A percentile compares a stretch with the other conserved stretches of the same genome.
phyloP scores from a whole-genome alignment of 2,329 filamentous ascomycete species.

The Catunica adiposa region DNA sequence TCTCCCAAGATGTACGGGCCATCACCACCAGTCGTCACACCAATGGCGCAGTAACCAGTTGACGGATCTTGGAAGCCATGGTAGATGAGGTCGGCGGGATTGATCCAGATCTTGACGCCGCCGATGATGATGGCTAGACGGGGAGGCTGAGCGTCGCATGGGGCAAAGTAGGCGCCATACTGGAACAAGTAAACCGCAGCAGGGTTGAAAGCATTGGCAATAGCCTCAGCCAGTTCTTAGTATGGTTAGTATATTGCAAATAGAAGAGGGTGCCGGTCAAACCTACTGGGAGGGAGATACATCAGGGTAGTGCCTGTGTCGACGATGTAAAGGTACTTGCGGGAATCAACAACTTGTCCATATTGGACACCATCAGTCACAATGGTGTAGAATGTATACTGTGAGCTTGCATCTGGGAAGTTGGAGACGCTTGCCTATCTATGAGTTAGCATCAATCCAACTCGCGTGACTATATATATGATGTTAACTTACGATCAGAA shows the following conservation, averaged over 20 bases:
- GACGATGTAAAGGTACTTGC: slow-evolving; percentile 32
- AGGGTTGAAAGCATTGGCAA: slow-evolving; percentile 31
- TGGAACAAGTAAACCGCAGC: slow-evolving; percentile 30
- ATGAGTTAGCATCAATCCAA: slow-evolving; percentile 5
- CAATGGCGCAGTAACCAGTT: slow-evolving; percentile 32
- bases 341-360: slow-evolving; percentile 26
- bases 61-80: slow-evolving; percentile 26
- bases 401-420: slow-evolving; percentile 15
- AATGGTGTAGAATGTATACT: slow-evolving; percentile 37
- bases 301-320: slow-evolving; percentile 37
- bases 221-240: slow-evolving; percentile 30
- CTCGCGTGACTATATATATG: not conserved
- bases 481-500: slow-evolving; percentile 27
- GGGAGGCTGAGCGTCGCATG: slow-evolving; percentile 31
- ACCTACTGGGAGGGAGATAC: slow-evolving; percentile 32
- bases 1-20: slow-evolving; percentile 35
- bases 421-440: slow-evolving; percentile 28
- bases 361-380: slow-evolving; percentile 32
- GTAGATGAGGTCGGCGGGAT: slow-evolving; percentile 32
- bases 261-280: not conserved
- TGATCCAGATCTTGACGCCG: slow-evolving; percentile 29
- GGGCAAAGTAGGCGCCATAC: slow-evolving; percentile 32
- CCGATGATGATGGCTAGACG: slow-evolving; percentile 29
- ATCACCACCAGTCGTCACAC: slow-evolving; percentile 27
- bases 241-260: not conserved